A percentile compares a stretch with the other conserved stretches of the same genome.
phyloP scores from a whole-genome alignment of 306 rosid genomes.

The Malus fusca region DNA sequence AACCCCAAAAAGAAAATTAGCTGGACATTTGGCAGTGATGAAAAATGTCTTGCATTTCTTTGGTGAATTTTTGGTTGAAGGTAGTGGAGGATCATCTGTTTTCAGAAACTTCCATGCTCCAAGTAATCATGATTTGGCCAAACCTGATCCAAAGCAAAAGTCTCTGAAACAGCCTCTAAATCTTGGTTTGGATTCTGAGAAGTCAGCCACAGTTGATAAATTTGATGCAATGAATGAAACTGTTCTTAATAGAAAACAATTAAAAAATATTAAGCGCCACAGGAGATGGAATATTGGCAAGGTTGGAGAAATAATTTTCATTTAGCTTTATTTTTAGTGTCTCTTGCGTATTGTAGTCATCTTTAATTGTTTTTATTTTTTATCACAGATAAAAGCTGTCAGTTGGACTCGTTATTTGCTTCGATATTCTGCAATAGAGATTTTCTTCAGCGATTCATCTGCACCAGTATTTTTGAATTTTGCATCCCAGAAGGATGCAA shows the following conservation, averaged over 20 bases:
- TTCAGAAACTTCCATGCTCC: conserved; percentile 64
- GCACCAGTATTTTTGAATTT: conserved; percentile 87
- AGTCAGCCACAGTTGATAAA: conserved; percentile 36
- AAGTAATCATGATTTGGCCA: conserved; percentile 51
- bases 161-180: conserved; percentile 43
- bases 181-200: conserved; percentile 55
- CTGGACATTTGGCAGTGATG: conserved; percentile 88
- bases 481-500: conserved; percentile 74
- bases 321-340: conserved; percentile 12
- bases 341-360: background rate
- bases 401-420: conserved; percentile 93
- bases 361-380: conserved; percentile 18
- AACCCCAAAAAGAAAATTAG: conserved; percentile 82
- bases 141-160: conserved; percentile 59
- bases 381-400: conserved; percentile 73
- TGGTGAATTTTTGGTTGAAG: conserved; percentile 85
- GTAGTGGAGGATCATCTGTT: conserved; percentile 88
- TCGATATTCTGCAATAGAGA: conserved; percentile 86
- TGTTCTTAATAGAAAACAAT: conserved; percentile 37
- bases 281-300: conserved; percentile 89
- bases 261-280: conserved; percentile 79
- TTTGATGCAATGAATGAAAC: conserved; percentile 48
- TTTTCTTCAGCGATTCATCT: conserved; percentile 80
- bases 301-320: conserved; percentile 37
- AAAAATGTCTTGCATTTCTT: conserved; percentile 85